phyloP scores from a whole-genome alignment of 495 filamentous ascomycete genomes.

The Penicillium taxi region DNA sequence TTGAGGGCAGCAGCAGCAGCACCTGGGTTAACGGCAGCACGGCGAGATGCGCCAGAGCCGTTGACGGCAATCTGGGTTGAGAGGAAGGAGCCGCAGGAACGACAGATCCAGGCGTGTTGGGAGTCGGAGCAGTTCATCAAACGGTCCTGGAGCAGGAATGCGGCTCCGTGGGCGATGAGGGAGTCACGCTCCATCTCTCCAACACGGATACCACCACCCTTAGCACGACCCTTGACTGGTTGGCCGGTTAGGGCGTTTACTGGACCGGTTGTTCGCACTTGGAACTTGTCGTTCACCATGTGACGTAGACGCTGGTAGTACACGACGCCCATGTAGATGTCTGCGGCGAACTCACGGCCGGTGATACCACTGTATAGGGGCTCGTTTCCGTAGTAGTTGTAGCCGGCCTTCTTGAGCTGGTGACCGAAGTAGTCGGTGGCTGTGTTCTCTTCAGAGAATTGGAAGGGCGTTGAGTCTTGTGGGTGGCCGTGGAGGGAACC shows the following conservation, averaged over 20 bases:
- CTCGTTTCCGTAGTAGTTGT: conserved; percentile 97
- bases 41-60: conserved; percentile 23
- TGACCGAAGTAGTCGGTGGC: conserved; percentile 93
- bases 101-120: conserved; percentile 78
- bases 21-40: conserved; percentile 19
- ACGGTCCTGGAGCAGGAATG: conserved; percentile 90
- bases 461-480: conserved; percentile 91
- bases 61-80: conserved; percentile 66
- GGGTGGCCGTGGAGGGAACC: conserved; percentile 89
- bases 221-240: conserved; percentile 90
- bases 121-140: conserved; percentile 96
- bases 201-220: conserved; percentile 95
- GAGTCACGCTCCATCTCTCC: conserved; percentile 99
- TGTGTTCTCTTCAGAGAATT: conserved; percentile 85
- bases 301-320: conserved; percentile 96
- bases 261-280: conserved; percentile 91
- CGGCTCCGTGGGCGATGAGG: conserved; percentile 86
- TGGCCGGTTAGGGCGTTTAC: conserved; percentile 85
- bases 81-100: conserved; percentile 78
- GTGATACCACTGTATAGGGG: conserved; percentile 97
- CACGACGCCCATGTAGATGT: conserved; percentile 94
- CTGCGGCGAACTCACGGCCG: conserved; percentile 83
- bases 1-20: conserved; percentile 26
- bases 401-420: conserved; percentile 87
- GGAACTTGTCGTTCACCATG: conserved; percentile 99